Base-by-base conservation (phyloP, 768 basidiomycete genomes). In the Rhizopogon roseolus region DNA sequence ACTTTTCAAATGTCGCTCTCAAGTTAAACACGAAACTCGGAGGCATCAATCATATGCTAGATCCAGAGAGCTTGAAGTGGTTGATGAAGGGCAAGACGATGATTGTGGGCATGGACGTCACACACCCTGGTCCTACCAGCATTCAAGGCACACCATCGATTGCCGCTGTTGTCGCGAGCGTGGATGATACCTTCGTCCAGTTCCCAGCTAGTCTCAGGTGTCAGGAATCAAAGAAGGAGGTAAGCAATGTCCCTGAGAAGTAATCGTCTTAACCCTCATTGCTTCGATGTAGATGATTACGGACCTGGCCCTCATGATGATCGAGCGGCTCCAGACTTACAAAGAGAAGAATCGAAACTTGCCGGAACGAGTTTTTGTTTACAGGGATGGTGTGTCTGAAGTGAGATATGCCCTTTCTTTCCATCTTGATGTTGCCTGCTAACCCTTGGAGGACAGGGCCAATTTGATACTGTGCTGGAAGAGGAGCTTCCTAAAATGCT, bases 21-120 rank as follows among this genome's bases (percentile, higher is more conserved):
- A 93, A 93, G 61, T 78, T 90, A 7, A 93, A 93, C 60, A 82
- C 83, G 34, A 93, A 93, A 67, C 81, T 92, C 1, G 88, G 89
- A 5, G 91, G 91, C 0, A 71, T 86, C 19, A 93, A 93, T 59
- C 91, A 93, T 66, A 79, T 80, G 80, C 70, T 91, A 9, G 84
- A 85, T 34, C 64, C 72, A 0, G 60, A 54, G 1, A 78, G 81
- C 1, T 81, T 85, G 77, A 60, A 56, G 37, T 92, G 89, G 89
- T 69, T 92, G 44, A 80, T 66, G 1, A 79, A 79, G 66, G 75
- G 76, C 58, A 77, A 77, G 50, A 92, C 90, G 9, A 93, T 93
- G 86, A 71, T 93, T 63, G 84, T 93, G 3, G 91, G 91, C 0
- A 88, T 90, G 57, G 90, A 93, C 62, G 88, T 90, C 0, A 92